Base-by-base conservation (phyloP, 75 land plant species). In the Azolla pinnata region DNA sequence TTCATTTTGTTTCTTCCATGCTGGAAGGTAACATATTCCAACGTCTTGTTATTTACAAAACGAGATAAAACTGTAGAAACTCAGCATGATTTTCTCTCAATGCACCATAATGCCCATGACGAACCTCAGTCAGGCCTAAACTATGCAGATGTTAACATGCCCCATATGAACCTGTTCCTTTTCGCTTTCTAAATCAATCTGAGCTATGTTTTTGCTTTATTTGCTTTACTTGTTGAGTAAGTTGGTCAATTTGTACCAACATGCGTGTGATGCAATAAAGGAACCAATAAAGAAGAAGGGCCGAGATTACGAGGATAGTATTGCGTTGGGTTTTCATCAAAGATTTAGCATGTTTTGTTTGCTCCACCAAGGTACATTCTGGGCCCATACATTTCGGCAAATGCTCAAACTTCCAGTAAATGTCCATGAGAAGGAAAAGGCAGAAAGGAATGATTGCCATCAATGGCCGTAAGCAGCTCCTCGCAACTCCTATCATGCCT, bases 341-440 rank as follows among this genome's bases (percentile, higher is more conserved):
- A 14, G 86, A 79, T 44, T 80, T 83, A 77, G 73, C 77, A 62
- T 83, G 81, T 32, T 81, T 83, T 28, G 72, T 69, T 31, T 72
- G 79, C 67, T 86, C 90, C 40, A 66, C 20, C 7, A 77, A 72
- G 18, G 78, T 61, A 61, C 90, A 86, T 2, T 65, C 20, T 0
- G 66, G 45, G 28, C 57, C 64, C 30, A 59, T 60, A 46, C 81
- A 88, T 21, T 31, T 44, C 44, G 82, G 85, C 3, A 67, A 68
- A 0, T 69, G 80, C 83, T 86, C 95, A 74, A 83, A 88, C 75
- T 88, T 86, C 95, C 90, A 86, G 77, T 88, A 88, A 65, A 88
- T 86, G 55, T 88, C 91, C 70, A 83, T 48, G 20, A 88, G 62
- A 24, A 88, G 75, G 61, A 88, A 88, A 27, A 88, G 58, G 34